phyloP scores from a whole-genome alignment of 441 rosid species.

The Eruca vesicaria region DNA sequence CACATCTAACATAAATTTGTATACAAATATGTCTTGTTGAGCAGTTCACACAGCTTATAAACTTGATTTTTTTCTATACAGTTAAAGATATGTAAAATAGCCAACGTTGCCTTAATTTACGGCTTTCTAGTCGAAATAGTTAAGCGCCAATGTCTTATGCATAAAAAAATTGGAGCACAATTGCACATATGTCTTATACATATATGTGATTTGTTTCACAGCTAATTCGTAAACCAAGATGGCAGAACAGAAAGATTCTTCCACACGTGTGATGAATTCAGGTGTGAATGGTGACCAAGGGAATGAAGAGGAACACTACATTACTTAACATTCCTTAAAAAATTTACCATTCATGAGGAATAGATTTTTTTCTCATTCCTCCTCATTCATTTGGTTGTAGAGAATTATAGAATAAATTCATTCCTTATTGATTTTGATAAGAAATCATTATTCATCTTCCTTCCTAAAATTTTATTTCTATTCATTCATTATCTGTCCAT shows the following conservation, averaged over 20 bases:
- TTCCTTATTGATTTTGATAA: too few species aligned
- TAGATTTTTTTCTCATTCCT: too few species aligned
- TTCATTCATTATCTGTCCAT: too few species aligned
- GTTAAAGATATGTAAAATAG: not conserved
- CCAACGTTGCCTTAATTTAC: not conserved
- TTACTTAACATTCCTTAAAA: too few species aligned
- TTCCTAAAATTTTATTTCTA: too few species aligned
- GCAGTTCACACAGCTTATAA: not conserved
- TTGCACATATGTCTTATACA: not conserved
- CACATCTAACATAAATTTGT: not conserved
- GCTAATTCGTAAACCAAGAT: not conserved
- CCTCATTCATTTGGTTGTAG: too few species aligned
- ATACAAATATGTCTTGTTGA: not conserved
- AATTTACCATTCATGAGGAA: too few species aligned
- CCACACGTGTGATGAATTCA: slow-evolving; percentile 14
- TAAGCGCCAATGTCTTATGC: not conserved
- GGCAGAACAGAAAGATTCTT: not conserved
- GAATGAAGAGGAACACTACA: too few species aligned
- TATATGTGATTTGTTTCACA: not conserved
- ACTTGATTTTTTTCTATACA: not conserved
- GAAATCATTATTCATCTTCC: too few species aligned
- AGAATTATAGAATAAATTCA: too few species aligned
- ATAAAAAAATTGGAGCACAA: too few species aligned
- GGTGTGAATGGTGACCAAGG: too few species aligned
- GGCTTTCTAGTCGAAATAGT: not conserved